Base-by-base conservation (phyloP, 2,329 filamentous ascomycete species). In the Fusarium mundagurra region DNA sequence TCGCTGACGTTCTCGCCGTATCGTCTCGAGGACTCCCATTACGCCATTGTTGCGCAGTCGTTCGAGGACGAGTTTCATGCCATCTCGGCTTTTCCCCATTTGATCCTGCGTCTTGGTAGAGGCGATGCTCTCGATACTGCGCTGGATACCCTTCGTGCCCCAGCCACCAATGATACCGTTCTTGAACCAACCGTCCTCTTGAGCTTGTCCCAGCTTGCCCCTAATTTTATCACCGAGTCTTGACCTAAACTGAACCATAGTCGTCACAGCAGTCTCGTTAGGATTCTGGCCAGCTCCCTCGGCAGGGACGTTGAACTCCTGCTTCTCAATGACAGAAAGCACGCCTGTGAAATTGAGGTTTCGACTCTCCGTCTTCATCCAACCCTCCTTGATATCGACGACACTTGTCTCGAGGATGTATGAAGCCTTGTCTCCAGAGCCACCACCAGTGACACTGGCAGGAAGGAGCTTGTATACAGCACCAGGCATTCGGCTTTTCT, bases 261-360 rank as follows among this genome's bases (percentile, higher is more conserved):
- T 94, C 31, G 88, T 88, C 45, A 95, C 93, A 45, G 91, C 90
- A 2, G 93, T 95, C 72, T 83, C 85, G 22, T 81, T 79, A 14
- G 79, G 63, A 16, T 78, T 76, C 24, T 80, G 66, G 8, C 61
- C 38, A 24, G 79, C 74, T 11, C 75, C 69, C 9, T 80, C 76
- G 33, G 76, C 66, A 16, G 86, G 84, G 6, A 83, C 76, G 36
- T 85, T 87, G 82, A 94, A 96, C 64, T 89, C 84, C 80, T 96
- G 94, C 76, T 90, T 87, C 84, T 96, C 94, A 27, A 95, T 86
- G 18, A 96, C 93, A 54, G 91, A 93, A 44, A 96, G 84, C 24
- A 96, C 92, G 68, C 93, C 92, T 10, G 93, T 94, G 83, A 93
- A 96, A 82, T 96, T 94, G 61, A 96, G 86, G 78, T 96, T 96